A percentile compares a stretch with the other conserved stretches of the same genome.
These are phyloP conservation scores for Lycium ferocissimum DNA, from an alignment of 257 asterid species.

Conservation along the genomic window DNA sequence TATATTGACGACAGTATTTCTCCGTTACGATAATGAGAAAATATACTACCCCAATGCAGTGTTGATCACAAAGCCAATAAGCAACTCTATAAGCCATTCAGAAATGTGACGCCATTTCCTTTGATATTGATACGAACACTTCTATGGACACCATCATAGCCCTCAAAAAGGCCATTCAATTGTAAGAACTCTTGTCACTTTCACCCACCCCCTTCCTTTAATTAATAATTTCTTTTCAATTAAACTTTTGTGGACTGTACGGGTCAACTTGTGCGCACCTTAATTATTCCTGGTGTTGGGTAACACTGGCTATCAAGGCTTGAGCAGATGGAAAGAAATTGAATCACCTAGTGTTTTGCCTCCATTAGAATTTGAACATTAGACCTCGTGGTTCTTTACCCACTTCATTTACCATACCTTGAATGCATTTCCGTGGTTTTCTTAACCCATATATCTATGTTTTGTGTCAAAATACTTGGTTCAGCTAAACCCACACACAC, in stretches of 20 bases:
- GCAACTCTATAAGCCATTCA: conserved; percentile 74
- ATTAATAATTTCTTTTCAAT: no score
- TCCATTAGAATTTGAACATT: rapidly evolving
- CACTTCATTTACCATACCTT: no score
- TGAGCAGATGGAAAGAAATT: not conserved
- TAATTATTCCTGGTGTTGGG: no score
- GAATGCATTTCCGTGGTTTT: no score
- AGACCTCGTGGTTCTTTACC: not conserved
- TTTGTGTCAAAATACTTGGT: no score
- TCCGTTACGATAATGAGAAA: conserved; percentile 64
- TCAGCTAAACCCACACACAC: no score
- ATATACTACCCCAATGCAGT: conserved; percentile 66
- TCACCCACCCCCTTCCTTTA: no score
- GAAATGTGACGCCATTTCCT: conserved; percentile 61
- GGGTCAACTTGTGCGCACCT: no score
- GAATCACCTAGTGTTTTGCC: no score
- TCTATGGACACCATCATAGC: conserved; percentile 59
- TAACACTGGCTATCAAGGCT: no score
- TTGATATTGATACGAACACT: conserved; percentile 58
- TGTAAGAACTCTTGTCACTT: conserved; percentile 34
- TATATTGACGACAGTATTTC: conserved; percentile 68
- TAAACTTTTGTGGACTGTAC: no score
- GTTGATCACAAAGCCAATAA: conserved; percentile 60
- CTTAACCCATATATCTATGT: no score
- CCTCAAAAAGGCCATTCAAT: conserved; percentile 60